Percentiles rank a stretch among this genome's conserved stretches.
These are phyloP conservation scores for Avena sativa DNA, from an alignment of 176 grass and related monocot genomes.

Conservation along the genomic window DNA sequence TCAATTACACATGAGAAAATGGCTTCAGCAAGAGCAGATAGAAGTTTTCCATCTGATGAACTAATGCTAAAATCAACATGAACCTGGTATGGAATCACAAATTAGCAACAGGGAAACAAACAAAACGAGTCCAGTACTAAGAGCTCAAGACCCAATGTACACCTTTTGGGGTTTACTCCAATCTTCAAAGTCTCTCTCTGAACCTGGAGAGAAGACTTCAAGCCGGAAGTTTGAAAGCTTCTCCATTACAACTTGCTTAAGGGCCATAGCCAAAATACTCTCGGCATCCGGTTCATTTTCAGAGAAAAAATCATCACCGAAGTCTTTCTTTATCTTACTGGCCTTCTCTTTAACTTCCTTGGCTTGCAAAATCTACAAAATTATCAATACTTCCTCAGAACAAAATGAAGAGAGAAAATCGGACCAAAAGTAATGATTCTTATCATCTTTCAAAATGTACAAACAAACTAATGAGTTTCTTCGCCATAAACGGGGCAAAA, in stretches of 20 bases:
- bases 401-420: neutral
- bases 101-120: slow-evolving; percentile 31
- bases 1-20: slow-evolving; percentile 66
- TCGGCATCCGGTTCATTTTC: slow-evolving; percentile 45
- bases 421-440: neutral
- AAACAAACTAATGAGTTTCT: neutral
- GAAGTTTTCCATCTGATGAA: slow-evolving; percentile 73
- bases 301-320: slow-evolving; percentile 47
- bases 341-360: slow-evolving; percentile 76
- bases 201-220: slow-evolving; percentile 59
- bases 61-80: slow-evolving; percentile 50
- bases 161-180: slow-evolving; percentile 67
- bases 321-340: slow-evolving; percentile 55
- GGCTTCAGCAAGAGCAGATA: slow-evolving; percentile 76
- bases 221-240: slow-evolving; percentile 68
- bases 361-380: slow-evolving; percentile 77
- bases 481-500: neutral
- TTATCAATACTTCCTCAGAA: neutral
- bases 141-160: neutral
- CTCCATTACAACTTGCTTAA: slow-evolving; percentile 79
- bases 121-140: neutral
- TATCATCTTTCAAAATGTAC: neutral
- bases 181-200: slow-evolving; percentile 55
- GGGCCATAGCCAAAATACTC: slow-evolving; percentile 71
- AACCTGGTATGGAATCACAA: slow-evolving; percentile 46